Conservation (phyloP, 805 yeast species). For the Zygoascus tannicola region DNA sequence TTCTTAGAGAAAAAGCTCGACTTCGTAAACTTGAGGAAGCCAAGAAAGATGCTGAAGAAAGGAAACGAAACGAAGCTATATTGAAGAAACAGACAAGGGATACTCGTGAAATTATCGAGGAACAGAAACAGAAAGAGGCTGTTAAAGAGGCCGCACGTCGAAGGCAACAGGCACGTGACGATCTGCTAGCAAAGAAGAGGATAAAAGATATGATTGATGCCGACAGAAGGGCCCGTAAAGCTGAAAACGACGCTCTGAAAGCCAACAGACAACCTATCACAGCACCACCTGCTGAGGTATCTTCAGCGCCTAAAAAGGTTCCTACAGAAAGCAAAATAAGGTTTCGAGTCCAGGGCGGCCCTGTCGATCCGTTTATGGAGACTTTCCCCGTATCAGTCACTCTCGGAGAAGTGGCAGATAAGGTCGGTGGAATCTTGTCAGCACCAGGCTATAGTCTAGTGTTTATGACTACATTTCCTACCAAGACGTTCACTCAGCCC, state of each 20-base stretch:
- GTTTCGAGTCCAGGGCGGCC: conserved; percentile 15
- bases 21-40: conserved; percentile 25
- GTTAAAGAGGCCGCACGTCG: conserved; percentile 25
- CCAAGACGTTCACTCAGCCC: conserved; percentile 14
- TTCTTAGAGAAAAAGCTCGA: conserved; percentile 24
- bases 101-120: conserved; percentile 21
- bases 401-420: conserved; percentile 22
- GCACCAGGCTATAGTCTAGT: conserved; percentile 15
- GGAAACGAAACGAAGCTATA: conserved; percentile 23
- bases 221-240: conserved; percentile 25
- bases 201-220: conserved; percentile 28
- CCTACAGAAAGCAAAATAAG: conserved; percentile 20
- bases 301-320: conserved; percentile 7
- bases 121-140: conserved; percentile 25
- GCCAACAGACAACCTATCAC: conserved; percentile 9
- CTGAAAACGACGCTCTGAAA: conserved; percentile 2
- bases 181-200: conserved; percentile 23
- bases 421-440: conserved; percentile 18
- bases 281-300: conserved; percentile 7
- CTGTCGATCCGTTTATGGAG: conserved; percentile 19
- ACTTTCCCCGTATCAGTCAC: conserved; percentile 22
- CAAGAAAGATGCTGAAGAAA: conserved; percentile 24
- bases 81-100: conserved; percentile 24
- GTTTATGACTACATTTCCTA: conserved; percentile 27
- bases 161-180: conserved; percentile 24